Conservation (phyloP, 352 stramenopile genomes). For the Pythium periplocum region DNA sequence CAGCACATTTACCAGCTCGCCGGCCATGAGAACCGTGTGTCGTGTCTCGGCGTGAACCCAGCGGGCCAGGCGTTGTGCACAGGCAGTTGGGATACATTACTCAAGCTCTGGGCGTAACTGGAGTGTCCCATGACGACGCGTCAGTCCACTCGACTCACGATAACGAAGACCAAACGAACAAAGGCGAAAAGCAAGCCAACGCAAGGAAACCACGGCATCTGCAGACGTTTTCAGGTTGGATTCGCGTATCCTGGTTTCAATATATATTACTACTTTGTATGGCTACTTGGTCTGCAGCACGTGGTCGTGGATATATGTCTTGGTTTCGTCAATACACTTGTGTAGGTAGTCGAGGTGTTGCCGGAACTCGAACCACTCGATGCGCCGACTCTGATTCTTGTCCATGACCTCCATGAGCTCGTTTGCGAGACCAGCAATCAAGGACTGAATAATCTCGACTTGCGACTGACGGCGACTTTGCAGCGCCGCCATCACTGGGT, state of each 20-base stretch:
- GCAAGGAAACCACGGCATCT: not conserved
- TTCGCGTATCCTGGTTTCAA: not conserved
- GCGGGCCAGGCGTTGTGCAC: constrained; percentile 95
- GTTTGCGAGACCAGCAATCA: constrained; percentile 43
- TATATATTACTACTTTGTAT: not conserved
- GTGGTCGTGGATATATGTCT: constrained; percentile 43
- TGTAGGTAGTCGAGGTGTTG: constrained; percentile 70
- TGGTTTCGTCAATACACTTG: constrained; percentile 40
- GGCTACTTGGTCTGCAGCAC: constrained; percentile 11
- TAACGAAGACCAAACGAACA: constrained; percentile 1
- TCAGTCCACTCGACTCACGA: not conserved
- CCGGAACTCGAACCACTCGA: constrained; percentile 77
- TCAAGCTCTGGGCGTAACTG: constrained; percentile 95
- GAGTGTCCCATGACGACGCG: no score
- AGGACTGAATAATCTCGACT: constrained; percentile 24
- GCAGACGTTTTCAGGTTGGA: not conserved
- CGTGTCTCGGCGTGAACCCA: constrained; percentile 95
- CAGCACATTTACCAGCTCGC: constrained; percentile 90
- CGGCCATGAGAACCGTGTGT: constrained; percentile 96
- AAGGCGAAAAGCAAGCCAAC: not conserved
- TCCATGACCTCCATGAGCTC: constrained; percentile 55
- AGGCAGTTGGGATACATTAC: constrained; percentile 97
- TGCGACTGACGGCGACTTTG: constrained; percentile 21
- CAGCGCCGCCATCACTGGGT: not conserved
- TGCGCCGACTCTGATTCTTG: constrained; percentile 44